These are phyloP conservation scores for Brassica juncea DNA, from an alignment of 345 rosid genomes.

Conservation along the genomic window DNA sequence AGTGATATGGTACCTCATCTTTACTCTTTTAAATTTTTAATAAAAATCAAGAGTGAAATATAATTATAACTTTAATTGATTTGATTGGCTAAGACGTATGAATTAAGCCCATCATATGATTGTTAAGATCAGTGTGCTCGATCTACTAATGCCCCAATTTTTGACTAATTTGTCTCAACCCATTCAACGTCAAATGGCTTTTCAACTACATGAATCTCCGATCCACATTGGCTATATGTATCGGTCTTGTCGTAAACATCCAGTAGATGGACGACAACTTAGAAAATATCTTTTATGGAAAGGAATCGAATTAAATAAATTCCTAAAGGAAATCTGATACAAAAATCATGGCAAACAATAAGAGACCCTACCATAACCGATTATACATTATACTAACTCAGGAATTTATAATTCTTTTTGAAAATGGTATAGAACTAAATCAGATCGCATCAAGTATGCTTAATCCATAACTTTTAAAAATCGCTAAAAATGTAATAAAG, in stretches of 20 bases:
- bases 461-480: neutral
- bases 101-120: constrained; percentile 1
- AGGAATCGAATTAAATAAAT: constrained; percentile 3
- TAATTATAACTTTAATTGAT: neutral
- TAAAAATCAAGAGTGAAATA: neutral
- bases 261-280: constrained; percentile 27
- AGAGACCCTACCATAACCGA: constrained; percentile 31
- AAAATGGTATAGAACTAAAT: neutral
- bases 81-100: neutral
- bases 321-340: neutral
- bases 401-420: neutral
- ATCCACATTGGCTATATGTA: constrained; percentile 22
- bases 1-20: neutral
- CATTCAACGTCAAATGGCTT: constrained; percentile 2
- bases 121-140: constrained; percentile 25
- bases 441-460: neutral
- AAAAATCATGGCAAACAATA: constrained; percentile 20
- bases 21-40: neutral
- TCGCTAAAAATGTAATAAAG: neutral
- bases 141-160: constrained; percentile 34
- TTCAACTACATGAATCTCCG: constrained; percentile 10
- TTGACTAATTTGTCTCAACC: constrained; percentile 24
- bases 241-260: neutral
- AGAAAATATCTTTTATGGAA: constrained; percentile 15
- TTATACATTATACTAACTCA: neutral